A percentile compares a stretch with the other conserved stretches of the same genome.
Evolutionary conservation across 345 rosid species (phyloP).

Genomic region (Eucalyptus marginata): DNA sequence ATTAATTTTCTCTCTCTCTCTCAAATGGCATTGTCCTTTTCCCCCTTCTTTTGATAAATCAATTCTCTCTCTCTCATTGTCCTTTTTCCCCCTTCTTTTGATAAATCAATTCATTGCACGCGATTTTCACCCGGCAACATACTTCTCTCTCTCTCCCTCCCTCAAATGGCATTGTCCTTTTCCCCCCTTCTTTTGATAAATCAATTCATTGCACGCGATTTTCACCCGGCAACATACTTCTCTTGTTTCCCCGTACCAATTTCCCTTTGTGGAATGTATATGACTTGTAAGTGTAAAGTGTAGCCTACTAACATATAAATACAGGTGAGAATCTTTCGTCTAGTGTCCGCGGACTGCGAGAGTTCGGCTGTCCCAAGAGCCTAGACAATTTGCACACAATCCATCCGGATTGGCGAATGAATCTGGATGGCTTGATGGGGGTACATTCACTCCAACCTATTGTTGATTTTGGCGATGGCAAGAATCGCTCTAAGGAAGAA

Average conservation of each 20-base stretch:
- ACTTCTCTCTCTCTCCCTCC: neutral
- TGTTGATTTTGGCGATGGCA: neutral
- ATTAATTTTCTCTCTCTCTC: neutral
- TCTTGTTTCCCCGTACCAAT: neutral
- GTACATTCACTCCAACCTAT: neutral
- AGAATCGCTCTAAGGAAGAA: neutral
- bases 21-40: neutral
- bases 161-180: neutral
- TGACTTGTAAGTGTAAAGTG: neutral
- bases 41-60: neutral
- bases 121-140: neutral
- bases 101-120: neutral
- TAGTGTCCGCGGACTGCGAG: neutral
- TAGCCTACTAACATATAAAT: neutral
- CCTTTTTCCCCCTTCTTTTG: neutral
- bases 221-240: neutral
- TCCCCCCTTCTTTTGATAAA: accelerated
- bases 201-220: neutral
- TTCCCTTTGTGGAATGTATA: neutral
- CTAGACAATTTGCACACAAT: neutral
- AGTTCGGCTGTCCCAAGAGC: neutral
- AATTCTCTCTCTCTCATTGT: neutral
- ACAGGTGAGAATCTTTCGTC: neutral
- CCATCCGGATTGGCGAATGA: neutral
- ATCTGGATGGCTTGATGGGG: neutral